Base-by-base conservation (phyloP, 768 basidiomycete species). In the Suillus occidentalis region DNA sequence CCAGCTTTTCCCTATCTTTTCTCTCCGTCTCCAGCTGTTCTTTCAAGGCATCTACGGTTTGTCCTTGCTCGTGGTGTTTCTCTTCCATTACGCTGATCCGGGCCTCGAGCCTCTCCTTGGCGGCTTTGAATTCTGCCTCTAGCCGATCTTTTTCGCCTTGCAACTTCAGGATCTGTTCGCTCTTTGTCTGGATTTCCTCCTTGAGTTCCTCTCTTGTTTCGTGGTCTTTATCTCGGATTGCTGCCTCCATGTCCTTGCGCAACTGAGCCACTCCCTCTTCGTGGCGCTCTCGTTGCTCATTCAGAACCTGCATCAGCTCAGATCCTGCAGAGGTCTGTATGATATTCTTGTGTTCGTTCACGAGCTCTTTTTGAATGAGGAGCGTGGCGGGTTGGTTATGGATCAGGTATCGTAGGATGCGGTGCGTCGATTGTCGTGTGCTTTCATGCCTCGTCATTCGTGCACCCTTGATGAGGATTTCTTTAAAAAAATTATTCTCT, bases 301-400 rank as follows among this genome's bases (percentile, higher is more conserved):
- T 74, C 0, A 83, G 71, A 56, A 83, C 83, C 22, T 76, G 74
- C 60, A 76, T 77, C 8, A 86, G 73, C 66, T 84, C 84, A 18
- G 66, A 73, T 0, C 84, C 84, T 1, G 84, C 84, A 0, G 73
- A 73, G 1, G 85, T 84, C 56, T 85, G 72, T 1, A 76, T 69
- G 36, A 85, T 77, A 40, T 78, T 73, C 49, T 79, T 77, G 7
- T 77, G 71, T 57, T 80, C 72, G 43, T 79, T 77, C 25, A 63
- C 62, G 1, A 85, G 75, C 66, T 87, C 84, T 9, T 72, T 68
- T 66, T 85, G 84, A 53, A 86, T 83, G 34, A 76, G 78, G 4
- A 85, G 72, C 2, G 79, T 70, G 4, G 74, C 49, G 0, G 83
- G 79, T 18, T 67, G 66, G 13, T 79, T 79, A 40, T 69, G 63